These are phyloP conservation scores for Trichoderma koningiopsis DNA, from an alignment of 2,329 filamentous ascomycete genomes.

Conservation along the genomic window DNA sequence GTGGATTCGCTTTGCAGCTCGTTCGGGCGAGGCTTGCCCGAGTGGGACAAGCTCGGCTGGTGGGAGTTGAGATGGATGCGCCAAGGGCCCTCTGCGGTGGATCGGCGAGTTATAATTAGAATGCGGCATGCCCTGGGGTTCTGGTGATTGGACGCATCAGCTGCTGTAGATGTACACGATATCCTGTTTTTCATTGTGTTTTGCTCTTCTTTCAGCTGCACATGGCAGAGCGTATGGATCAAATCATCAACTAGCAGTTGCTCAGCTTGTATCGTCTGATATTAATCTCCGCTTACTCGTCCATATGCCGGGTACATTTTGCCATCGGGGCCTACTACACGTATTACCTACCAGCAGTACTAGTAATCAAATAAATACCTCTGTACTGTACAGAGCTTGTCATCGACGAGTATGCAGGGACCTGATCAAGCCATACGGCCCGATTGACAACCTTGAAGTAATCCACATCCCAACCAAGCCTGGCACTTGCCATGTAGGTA, in stretches of 20 bases:
- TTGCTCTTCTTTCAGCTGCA: not conserved
- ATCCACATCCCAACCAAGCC: not conserved
- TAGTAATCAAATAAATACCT: not conserved
- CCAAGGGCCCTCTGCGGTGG: not conserved
- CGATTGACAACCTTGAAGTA: slow-evolving; percentile 5
- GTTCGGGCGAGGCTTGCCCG: not conserved
- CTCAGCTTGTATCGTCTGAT: not conserved
- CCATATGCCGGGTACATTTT: not conserved
- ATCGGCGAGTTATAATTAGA: slow-evolving; percentile 11
- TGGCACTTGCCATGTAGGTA: not conserved
- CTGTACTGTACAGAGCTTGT: not conserved
- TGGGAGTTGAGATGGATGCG: not conserved
- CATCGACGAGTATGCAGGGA: not conserved
- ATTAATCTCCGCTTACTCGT: not conserved
- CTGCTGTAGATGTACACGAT: not conserved
- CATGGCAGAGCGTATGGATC: not conserved
- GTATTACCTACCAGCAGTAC: not conserved
- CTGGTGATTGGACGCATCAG: not conserved
- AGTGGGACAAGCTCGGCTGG: not conserved
- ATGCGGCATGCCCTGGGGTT: not conserved
- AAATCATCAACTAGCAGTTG: not conserved
- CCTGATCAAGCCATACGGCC: slow-evolving; percentile 3
- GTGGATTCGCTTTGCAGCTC: too few relatives aligned
- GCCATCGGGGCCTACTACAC: too few relatives aligned
- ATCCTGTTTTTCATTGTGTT: not conserved